Conservation (phyloP, 208 protist genomes). For the Tetramitus jugosus region DNA sequence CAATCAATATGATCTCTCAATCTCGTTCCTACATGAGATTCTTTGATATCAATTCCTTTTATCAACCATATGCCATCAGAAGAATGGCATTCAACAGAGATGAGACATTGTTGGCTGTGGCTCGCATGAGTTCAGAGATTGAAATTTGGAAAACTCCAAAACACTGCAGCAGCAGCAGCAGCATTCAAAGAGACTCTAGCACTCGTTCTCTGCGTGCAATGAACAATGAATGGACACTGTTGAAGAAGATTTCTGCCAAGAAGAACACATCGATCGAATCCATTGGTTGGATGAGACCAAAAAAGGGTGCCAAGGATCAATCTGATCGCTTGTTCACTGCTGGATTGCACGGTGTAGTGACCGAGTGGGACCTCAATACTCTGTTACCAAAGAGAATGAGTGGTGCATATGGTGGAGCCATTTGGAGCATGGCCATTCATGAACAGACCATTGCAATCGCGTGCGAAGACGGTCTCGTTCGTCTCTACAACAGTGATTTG, state of each 20-base stretch:
- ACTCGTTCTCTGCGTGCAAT: no score
- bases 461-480: not conserved
- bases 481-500: not conserved
- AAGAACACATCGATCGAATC: not conserved
- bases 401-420: not conserved
- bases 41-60: no score
- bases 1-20: no score
- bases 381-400: not conserved
- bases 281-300: not conserved
- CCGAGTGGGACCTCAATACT: slow-evolving; percentile 13
- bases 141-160: slow-evolving; percentile 17
- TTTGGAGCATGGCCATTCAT: not conserved
- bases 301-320: not conserved
- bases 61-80: not conserved
- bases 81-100: not conserved
- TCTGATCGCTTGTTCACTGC: not conserved
- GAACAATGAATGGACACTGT: not conserved
- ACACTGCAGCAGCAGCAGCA: no score
- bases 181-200: not conserved
- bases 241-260: not conserved
- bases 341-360: slow-evolving; percentile 3
- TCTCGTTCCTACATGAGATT: no score
- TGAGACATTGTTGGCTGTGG: not conserved
- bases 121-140: slow-evolving; percentile 7
- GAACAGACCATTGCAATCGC: not conserved